Conservation (phyloP, 768 basidiomycete species). For the Suillus cothurnatus region DNA sequence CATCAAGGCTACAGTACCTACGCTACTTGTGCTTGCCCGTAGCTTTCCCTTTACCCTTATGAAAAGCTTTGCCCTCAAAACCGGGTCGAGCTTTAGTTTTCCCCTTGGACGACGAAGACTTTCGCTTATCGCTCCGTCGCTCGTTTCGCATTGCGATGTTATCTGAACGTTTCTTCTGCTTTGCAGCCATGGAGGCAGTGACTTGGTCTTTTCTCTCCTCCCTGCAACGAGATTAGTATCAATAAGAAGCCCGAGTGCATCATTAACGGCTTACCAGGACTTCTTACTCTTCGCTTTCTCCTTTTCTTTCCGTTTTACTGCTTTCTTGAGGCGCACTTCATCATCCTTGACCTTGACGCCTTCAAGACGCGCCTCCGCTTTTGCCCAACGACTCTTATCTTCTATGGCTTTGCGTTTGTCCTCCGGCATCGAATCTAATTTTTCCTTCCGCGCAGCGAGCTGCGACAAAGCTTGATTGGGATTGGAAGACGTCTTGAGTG, state of each 20-base stretch:
- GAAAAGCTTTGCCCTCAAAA: constrained; percentile 85
- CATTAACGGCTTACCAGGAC: constrained; percentile 65
- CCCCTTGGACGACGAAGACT: constrained; percentile 43
- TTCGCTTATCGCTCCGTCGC: constrained; percentile 61
- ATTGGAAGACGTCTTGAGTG: constrained; percentile 63
- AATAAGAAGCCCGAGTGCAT: not conserved
- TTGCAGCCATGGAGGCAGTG: constrained; percentile 40
- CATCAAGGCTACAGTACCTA: constrained; percentile 1
- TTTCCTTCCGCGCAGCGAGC: constrained; percentile 74
- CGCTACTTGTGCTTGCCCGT: constrained; percentile 25
- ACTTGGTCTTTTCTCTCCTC: constrained; percentile 84
- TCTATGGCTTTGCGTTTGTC: constrained; percentile 69
- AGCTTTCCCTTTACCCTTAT: constrained; percentile 47
- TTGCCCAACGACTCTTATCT: constrained; percentile 78
- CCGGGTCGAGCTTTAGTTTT: constrained; percentile 77
- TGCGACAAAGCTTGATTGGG: constrained; percentile 65
- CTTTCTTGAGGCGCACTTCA: constrained; percentile 84
- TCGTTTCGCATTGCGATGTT: constrained; percentile 90
- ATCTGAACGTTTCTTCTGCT: constrained; percentile 35
- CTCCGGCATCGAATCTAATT: constrained; percentile 73
- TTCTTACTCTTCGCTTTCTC: constrained; percentile 83
- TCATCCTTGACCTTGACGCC: constrained; percentile 94
- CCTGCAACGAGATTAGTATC: constrained; percentile 48
- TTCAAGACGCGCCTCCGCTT: constrained; percentile 84
- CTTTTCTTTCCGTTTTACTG: constrained; percentile 90